phyloP scores from a whole-genome alignment of 306 rosid genomes.

The Hippophae tibetana region DNA sequence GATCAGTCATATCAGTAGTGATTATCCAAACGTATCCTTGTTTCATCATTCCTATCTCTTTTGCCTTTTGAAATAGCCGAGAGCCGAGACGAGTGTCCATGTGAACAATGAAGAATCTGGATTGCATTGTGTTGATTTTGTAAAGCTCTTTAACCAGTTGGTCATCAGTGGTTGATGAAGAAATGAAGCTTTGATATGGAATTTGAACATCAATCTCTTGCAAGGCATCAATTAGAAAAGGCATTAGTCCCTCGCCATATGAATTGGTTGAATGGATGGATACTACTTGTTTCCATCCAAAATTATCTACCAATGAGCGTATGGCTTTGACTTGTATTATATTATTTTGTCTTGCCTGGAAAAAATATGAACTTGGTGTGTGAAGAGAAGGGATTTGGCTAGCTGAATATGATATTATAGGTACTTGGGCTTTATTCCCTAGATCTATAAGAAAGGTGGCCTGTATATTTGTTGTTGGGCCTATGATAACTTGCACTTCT shows the following conservation, averaged over 20 bases:
- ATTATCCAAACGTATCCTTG: constrained; percentile 45
- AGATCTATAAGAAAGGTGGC: constrained; percentile 16
- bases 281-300: constrained; percentile 48
- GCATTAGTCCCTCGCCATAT: constrained; percentile 36
- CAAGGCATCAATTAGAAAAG: constrained; percentile 29
- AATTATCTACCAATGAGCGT: constrained; percentile 19
- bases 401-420: constrained; percentile 40
- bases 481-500: constrained; percentile 22
- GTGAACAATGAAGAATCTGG: constrained; percentile 46
- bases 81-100: constrained; percentile 22
- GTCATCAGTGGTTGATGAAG: constrained; percentile 29
- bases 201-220: constrained; percentile 23
- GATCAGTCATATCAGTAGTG: constrained; percentile 24
- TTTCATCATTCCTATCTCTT: constrained; percentile 45
- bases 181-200: constrained; percentile 27
- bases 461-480: constrained; percentile 18
- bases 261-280: constrained; percentile 39
- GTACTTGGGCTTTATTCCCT: constrained; percentile 22
- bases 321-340: constrained; percentile 36
- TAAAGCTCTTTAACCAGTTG: constrained; percentile 29
- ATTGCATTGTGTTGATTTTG: constrained; percentile 34
- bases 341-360: constrained; percentile 28
- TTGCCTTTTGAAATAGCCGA: constrained; percentile 26
- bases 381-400: constrained; percentile 43
- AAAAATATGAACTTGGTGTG: constrained; percentile 31